Base-by-base conservation (phyloP, 192 early-diverging fungal species). In the Coemansia biformis region DNA sequence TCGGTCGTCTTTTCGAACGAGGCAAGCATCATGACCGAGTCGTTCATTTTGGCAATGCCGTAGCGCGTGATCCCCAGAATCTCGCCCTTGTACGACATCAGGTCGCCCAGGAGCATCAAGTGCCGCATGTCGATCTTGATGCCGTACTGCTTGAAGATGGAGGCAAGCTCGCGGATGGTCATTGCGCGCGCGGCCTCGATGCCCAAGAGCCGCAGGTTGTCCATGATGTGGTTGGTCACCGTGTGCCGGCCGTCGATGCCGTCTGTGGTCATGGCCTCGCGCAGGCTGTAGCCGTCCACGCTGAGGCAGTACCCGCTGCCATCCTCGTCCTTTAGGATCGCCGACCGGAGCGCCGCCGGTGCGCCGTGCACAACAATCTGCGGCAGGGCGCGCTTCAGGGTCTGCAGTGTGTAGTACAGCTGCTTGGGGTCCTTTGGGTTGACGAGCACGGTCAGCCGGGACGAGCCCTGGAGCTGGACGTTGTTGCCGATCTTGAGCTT, bases 1-100 rank as follows among this genome's bases (percentile, higher is more conserved):
- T 99, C 97, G 0, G 95, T 96, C 0, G 97, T 99, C 79, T 97
- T 98, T 77, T 99, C 97, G 58, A 99, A 99, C 32, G 93, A 98
- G 9, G 95, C 95, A 59, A 98, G 79, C 94, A 97, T 98, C 55
- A 99, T 82, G 12, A 97, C 97, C 63, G 86, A 89, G 71, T 97
- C 94, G 63, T 95, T 96, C 95, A 98, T 98, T 80, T 98, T 96
- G 45, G 93, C 86, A 54, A 99, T 93, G 71, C 97, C 97, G 64
- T 96, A 97, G 17, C 97, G 86, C 30, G 93, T 97, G 51, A 99
- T 96, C 47, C 95, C 97, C 6, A 99, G 75, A 2, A 98, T 84
- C 78, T 99, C 94, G 12, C 97, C 97, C 83, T 96, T 97, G 64
- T 82, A 91, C 0, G 92, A 90, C 95, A 99, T 99, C 43, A 98